Conservation (phyloP, 2,329 filamentous ascomycete genomes). For the Botryotinia globosa region DNA sequence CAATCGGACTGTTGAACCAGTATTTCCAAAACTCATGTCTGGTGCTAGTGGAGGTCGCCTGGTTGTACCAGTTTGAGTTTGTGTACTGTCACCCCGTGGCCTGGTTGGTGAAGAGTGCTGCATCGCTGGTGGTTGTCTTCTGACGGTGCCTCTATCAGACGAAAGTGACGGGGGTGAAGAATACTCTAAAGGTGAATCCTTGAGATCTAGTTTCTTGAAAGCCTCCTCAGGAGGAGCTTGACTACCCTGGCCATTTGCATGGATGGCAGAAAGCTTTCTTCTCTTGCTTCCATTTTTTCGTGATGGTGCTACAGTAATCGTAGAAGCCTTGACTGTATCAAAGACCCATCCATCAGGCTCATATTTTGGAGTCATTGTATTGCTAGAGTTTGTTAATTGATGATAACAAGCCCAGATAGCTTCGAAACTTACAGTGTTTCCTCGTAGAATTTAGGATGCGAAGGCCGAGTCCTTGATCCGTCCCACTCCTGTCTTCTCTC, state of each 20-base stretch:
- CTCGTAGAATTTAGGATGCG: slow-evolving; percentile 83
- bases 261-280: slow-evolving; percentile 56
- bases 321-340: slow-evolving; percentile 78
- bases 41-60: slow-evolving; percentile 76
- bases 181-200: slow-evolving; percentile 57
- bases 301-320: slow-evolving; percentile 48
- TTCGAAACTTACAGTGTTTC: slow-evolving; percentile 66
- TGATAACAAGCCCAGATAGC: not conserved
- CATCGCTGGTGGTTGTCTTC: slow-evolving; percentile 41
- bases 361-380: slow-evolving; percentile 62
- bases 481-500: slow-evolving; percentile 80
- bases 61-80: slow-evolving; percentile 33
- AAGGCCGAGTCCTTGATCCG: slow-evolving; percentile 64
- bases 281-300: slow-evolving; percentile 51
- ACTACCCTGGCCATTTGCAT: slow-evolving; percentile 42
- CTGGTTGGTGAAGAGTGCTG: slow-evolving; percentile 36
- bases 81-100: slow-evolving; percentile 31
- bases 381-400: slow-evolving; percentile 42
- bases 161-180: slow-evolving; percentile 55
- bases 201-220: slow-evolving; percentile 58
- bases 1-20: slow-evolving; percentile 83
- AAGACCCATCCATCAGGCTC: slow-evolving; percentile 92
- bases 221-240: slow-evolving; percentile 50
- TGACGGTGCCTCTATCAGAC: slow-evolving; percentile 57
- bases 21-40: slow-evolving; percentile 92